Base-by-base conservation (phyloP, 2,329 filamentous ascomycete species). In the Epichloe brachyelytri region DNA sequence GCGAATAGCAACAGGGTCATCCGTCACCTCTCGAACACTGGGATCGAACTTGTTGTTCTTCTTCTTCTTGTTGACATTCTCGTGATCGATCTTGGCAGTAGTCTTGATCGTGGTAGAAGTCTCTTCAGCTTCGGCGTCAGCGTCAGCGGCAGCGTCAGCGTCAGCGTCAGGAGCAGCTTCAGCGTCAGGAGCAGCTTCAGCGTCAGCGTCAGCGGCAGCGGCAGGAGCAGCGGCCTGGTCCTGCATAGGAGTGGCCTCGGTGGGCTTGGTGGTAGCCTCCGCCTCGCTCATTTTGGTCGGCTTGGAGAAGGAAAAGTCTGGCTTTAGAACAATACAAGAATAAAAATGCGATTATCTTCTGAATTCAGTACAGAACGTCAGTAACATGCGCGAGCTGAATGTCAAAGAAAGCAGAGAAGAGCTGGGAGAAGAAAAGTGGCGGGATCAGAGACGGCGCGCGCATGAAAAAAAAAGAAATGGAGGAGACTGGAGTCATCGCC, bases 1-100 rank as follows among this genome's bases (percentile, higher is more conserved):
- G 65, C 88, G 85, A 62, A 96, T 95, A 68, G 85, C 79, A 22
- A 75, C 76, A 1, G 86, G 86, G 66, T 96, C 87, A 60, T 85
- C 82, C 22, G 83, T 85, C 63, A 88, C 83, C 49, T 82, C 72
- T 56, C 80, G 78, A 37, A 73, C 67, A 46, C 80, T 81, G 47
- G 86, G 77, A 61, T 89, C 83, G 52, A 83, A 87, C 68, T 86
- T 88, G 67, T 75, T 75, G 58, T 85, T 84, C 59, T 80, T 79
- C 57, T 65, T 30, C 26, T 30, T 30, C 0, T 30, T 30, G 8
- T 30, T 60, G 53, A 62, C 63, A 57, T 71, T 64, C 36, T 69
- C 63, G 47, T 60, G 56, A 54, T 72, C 63, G 51, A 65, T 64
- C 57, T 64, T 62, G 55, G 66, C 69, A 36, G 65, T 72, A 51